A percentile compares a stretch with the other conserved stretches of the same genome.
Conservation (phyloP, 2,329 filamentous ascomycete species). For the Conoideocrella luteorostrata region DNA sequence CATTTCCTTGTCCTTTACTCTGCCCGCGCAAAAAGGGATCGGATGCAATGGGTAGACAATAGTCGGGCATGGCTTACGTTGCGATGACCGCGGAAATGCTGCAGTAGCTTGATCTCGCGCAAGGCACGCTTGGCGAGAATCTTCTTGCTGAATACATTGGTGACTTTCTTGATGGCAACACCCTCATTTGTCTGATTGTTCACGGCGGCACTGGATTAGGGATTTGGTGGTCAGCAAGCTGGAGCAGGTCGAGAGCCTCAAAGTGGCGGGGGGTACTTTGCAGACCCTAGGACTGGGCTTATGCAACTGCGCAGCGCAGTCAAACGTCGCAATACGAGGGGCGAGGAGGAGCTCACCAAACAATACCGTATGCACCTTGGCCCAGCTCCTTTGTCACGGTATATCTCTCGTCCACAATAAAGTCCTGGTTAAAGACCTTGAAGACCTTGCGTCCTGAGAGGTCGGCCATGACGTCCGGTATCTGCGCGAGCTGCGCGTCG, state of each 20-base stretch:
- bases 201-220: slow-evolving; percentile 68
- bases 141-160: slow-evolving; percentile 99
- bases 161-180: slow-evolving; percentile 98
- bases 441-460: slow-evolving; percentile 72
- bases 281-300: no score
- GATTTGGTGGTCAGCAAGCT: slow-evolving; percentile 1
- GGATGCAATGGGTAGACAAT: not conserved
- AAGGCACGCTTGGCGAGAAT: slow-evolving; percentile 96
- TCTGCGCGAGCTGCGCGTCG: not conserved
- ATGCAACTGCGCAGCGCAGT: no score
- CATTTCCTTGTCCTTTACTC: not conserved
- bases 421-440: slow-evolving; percentile 99
- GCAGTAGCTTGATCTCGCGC: slow-evolving; percentile 96
- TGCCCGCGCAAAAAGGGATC: not conserved
- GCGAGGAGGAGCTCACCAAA: slow-evolving; percentile 61
- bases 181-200: slow-evolving; percentile 88
- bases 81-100: slow-evolving; percentile 90
- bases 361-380: slow-evolving; percentile 96
- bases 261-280: no score
- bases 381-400: slow-evolving; percentile 98
- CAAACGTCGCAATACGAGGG: no score
- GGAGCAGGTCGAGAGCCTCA: no score
- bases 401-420: slow-evolving; percentile 96
- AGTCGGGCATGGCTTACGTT: slow-evolving; percentile 53
- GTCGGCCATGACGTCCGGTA: slow-evolving; percentile 28